These are phyloP conservation scores for Conticribra guillardii DNA, from an alignment of 108 stramenopile genomes.

Conservation along the genomic window DNA sequence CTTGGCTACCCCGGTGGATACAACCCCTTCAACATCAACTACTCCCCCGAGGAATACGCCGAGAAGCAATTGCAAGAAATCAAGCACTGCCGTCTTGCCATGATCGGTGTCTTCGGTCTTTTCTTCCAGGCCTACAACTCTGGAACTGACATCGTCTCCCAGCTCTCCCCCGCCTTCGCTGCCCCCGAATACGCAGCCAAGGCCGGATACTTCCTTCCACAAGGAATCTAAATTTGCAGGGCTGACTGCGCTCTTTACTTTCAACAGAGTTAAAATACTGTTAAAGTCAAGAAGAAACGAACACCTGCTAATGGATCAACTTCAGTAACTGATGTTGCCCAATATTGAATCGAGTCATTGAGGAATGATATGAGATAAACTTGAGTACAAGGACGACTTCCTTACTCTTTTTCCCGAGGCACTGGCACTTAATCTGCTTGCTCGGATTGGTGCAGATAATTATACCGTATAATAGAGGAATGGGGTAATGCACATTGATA, in stretches of 20 bases:
- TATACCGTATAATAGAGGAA: slow-evolving; percentile 32
- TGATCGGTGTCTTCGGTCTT: slow-evolving; percentile 93
- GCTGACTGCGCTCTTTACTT: background rate
- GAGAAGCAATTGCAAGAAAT: slow-evolving; percentile 96
- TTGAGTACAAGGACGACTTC: no score
- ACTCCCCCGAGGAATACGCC: slow-evolving; percentile 93
- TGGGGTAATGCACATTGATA: slow-evolving; percentile 18
- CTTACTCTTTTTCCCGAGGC: no score
- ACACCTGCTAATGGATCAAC: no score
- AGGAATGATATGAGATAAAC: no score
- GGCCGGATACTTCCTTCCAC: slow-evolving; percentile 93
- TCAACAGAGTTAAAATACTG: background rate
- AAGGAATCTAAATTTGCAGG: slow-evolving; percentile 83
- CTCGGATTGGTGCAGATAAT: slow-evolving; percentile 26
- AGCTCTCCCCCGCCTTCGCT: slow-evolving; percentile 86
- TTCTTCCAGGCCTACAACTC: slow-evolving; percentile 81
- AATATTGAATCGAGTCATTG: no score
- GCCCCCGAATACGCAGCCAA: slow-evolving; percentile 77
- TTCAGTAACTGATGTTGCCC: no score
- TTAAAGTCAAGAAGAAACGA: no score
- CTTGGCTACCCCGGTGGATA: slow-evolving; percentile 86
- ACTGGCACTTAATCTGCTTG: slow-evolving; percentile 4
- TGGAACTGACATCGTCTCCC: slow-evolving; percentile 78
- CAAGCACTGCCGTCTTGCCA: slow-evolving; percentile 98
- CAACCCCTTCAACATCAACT: slow-evolving; percentile 95